phyloP scores from a whole-genome alignment of 2,329 filamentous ascomycete species.

The Trichoderma sp. region DNA sequence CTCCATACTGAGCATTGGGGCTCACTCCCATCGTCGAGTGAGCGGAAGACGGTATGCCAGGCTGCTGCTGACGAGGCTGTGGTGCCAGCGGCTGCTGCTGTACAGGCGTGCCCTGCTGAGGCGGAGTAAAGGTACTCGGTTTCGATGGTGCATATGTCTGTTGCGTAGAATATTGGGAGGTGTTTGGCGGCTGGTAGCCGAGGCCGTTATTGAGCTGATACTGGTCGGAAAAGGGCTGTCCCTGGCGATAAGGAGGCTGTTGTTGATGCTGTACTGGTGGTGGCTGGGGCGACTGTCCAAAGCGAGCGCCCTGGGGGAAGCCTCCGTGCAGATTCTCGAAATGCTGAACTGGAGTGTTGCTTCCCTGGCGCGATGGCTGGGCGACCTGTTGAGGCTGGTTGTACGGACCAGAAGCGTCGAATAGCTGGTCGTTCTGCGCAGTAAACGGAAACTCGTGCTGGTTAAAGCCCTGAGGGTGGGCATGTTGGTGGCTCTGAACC shows the following conservation, averaged over 20 bases:
- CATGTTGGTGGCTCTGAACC: slow-evolving; percentile 36
- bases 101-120: slow-evolving; percentile 24
- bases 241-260: slow-evolving; percentile 32
- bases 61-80: slow-evolving; percentile 25
- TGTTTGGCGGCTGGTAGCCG: slow-evolving; percentile 25
- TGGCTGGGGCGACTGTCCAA: slow-evolving; percentile 34
- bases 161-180: slow-evolving; percentile 24
- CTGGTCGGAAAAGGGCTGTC: slow-evolving; percentile 30
- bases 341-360: slow-evolving; percentile 38
- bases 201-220: slow-evolving; percentile 27
- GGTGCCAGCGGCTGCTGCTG: slow-evolving; percentile 24
- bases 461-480: slow-evolving; percentile 38
- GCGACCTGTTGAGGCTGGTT: slow-evolving; percentile 39
- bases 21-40: slow-evolving; percentile 8
- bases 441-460: slow-evolving; percentile 40
- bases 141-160: slow-evolving; percentile 29
- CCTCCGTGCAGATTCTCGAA: slow-evolving; percentile 34
- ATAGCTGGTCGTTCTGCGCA: slow-evolving; percentile 38
- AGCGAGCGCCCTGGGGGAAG: slow-evolving; percentile 34
- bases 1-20: slow-evolving; percentile 28
- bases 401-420: slow-evolving; percentile 37
- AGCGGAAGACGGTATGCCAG: background rate
- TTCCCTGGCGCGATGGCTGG: slow-evolving; percentile 38
- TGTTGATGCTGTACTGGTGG: slow-evolving; percentile 37
- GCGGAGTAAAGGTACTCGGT: slow-evolving; percentile 29